Conservation (phyloP, 2,329 filamentous ascomycete genomes). For the Fusarium torulosum region DNA sequence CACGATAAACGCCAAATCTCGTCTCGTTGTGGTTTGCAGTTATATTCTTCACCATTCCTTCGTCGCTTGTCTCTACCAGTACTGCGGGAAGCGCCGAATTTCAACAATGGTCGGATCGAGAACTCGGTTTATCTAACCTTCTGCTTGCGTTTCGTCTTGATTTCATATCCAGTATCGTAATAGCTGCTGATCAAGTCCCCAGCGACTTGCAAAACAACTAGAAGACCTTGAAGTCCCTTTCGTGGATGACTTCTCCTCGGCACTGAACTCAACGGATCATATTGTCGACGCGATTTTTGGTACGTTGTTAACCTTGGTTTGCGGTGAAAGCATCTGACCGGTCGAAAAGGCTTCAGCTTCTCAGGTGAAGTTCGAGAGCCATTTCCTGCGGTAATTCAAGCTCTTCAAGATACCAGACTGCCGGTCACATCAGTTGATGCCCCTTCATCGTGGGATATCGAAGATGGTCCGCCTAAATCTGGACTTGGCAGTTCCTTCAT, state of each 20-base stretch:
- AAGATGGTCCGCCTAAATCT: conserved; percentile 80
- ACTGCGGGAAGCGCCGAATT: conserved; percentile 26
- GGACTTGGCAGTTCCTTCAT: conserved; percentile 85
- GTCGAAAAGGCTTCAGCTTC: conserved; percentile 84
- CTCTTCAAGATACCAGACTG: conserved; percentile 77
- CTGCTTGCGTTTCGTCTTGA: conserved; percentile 14
- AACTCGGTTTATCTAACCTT: conserved; percentile 13
- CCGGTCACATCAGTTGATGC: conserved; percentile 92
- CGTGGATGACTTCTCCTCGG: conserved; percentile 79
- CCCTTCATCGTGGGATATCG: conserved; percentile 95
- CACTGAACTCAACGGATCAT: conserved; percentile 78
- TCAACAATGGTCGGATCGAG: conserved; percentile 17
- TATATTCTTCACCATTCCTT: conserved; percentile 38
- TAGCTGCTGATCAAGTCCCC: conserved; percentile 50
- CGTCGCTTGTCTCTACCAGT: conserved; percentile 35
- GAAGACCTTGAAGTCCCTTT: conserved; percentile 86
- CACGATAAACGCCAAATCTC: background rate
- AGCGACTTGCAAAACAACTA: conserved; percentile 88
- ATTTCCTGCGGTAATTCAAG: conserved; percentile 83
- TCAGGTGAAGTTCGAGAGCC: conserved; percentile 92
- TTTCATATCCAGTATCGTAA: conserved; percentile 17
- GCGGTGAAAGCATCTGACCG: conserved; percentile 26
- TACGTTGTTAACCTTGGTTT: conserved; percentile 53
- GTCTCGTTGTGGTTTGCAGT: conserved; percentile 19
- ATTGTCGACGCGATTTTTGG: conserved; percentile 95